Percentiles rank a stretch among this genome's conserved stretches.
Evolutionary conservation across 1,139 yeast genomes (phyloP).

Genomic region (Geotrichum klebahnii): DNA sequence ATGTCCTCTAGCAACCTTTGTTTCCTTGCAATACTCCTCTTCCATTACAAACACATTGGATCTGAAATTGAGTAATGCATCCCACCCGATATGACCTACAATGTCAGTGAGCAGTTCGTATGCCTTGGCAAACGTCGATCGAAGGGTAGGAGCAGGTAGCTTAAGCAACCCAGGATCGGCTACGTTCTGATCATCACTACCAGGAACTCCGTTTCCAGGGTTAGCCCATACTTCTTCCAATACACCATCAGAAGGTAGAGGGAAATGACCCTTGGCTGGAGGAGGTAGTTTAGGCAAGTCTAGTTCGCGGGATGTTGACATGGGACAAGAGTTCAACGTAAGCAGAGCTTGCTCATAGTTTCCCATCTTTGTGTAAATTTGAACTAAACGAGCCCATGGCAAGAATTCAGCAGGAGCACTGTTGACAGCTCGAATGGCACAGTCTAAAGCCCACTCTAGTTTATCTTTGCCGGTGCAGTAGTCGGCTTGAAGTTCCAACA

Average conservation of each 20-base stretch:
- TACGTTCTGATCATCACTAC: slow-evolving; percentile 32
- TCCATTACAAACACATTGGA: slow-evolving; percentile 93
- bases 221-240: slow-evolving; percentile 49
- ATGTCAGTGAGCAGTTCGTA: slow-evolving; percentile 73
- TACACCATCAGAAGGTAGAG: slow-evolving; percentile 73
- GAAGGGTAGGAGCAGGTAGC: slow-evolving; percentile 71
- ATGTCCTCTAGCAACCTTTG: slow-evolving; percentile 30
- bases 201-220: slow-evolving; percentile 50
- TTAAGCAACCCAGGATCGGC: slow-evolving; percentile 66
- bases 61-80: slow-evolving; percentile 69
- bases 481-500: slow-evolving; percentile 59
- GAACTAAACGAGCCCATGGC: slow-evolving; percentile 74
- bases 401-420: slow-evolving; percentile 81
- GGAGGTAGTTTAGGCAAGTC: slow-evolving; percentile 52
- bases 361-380: slow-evolving; percentile 63
- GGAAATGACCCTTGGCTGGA: slow-evolving; percentile 67
- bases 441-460: slow-evolving; percentile 65
- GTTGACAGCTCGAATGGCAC: slow-evolving; percentile 72
- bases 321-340: slow-evolving; percentile 86
- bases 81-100: slow-evolving; percentile 80
- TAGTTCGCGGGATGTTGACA: slow-evolving; percentile 69
- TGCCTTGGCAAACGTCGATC: slow-evolving; percentile 74
- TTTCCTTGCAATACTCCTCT: slow-evolving; percentile 59
- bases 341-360: slow-evolving; percentile 74
- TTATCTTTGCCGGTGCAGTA: slow-evolving; percentile 65